Percentiles rank a stretch among this genome's conserved stretches.
Conservation (phyloP, 1,284 basidiomycete genomes). For the Ceratobasidium sp. region DNA sequence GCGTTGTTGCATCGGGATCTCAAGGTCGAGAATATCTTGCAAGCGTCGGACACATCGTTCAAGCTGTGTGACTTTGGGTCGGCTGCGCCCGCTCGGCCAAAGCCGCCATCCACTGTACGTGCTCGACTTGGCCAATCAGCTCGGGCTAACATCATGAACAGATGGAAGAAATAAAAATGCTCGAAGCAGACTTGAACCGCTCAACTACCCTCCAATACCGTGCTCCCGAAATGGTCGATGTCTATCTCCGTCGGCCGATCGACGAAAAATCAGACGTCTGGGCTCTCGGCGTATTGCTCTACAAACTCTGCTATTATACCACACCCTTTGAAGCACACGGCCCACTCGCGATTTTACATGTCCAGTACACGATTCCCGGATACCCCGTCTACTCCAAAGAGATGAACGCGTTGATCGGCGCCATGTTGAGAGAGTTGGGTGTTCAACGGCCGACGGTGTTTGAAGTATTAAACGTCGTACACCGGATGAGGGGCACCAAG, state of each 20-base stretch:
- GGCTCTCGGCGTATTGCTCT: slow-evolving; percentile 76
- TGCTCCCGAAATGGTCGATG: slow-evolving; percentile 98
- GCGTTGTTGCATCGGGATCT: slow-evolving; percentile 95
- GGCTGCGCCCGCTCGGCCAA: slow-evolving; percentile 74
- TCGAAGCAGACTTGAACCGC: slow-evolving; percentile 92
- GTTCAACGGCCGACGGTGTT: slow-evolving; percentile 81
- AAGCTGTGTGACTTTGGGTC: slow-evolving; percentile 99
- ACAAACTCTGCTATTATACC: slow-evolving; percentile 96
- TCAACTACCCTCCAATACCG: slow-evolving; percentile 96
- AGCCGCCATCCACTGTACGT: slow-evolving; percentile 65
- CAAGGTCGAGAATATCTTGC: slow-evolving; percentile 98
- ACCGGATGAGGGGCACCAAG: slow-evolving; percentile 82
- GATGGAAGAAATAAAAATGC: slow-evolving; percentile 80
- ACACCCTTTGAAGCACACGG: slow-evolving; percentile 99
- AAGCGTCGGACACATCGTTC: slow-evolving; percentile 75
- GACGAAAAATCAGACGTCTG: slow-evolving; percentile 83
- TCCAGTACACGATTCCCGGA: slow-evolving; percentile 92
- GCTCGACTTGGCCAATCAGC: background rate
- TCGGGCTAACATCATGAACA: background rate
- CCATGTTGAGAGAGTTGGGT: slow-evolving; percentile 89
- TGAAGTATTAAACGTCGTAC: slow-evolving; percentile 77
- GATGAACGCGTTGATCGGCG: slow-evolving; percentile 88
- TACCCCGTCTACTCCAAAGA: slow-evolving; percentile 91
- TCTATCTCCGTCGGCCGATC: slow-evolving; percentile 79
- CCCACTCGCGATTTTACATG: slow-evolving; percentile 94